Conservation (phyloP, 2,329 filamentous ascomycete species). For the Tricladium varicosporioides region DNA sequence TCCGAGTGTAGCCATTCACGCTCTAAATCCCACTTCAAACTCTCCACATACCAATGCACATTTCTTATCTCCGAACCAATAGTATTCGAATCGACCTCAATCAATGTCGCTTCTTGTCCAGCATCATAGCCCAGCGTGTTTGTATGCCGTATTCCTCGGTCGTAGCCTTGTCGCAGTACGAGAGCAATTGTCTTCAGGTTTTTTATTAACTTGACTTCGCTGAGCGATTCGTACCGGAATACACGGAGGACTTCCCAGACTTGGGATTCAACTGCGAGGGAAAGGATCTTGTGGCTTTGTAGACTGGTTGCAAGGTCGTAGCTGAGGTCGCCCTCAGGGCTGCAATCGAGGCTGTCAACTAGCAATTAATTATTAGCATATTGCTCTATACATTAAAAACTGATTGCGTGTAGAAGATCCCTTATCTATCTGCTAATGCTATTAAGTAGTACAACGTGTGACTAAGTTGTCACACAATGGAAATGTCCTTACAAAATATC, state of each 20-base stretch:
- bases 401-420: too few species aligned
- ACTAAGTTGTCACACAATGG: background rate
- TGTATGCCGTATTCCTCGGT: constrained; percentile 2
- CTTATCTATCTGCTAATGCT: too few species aligned
- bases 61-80: constrained; percentile 21
- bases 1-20: constrained; percentile 14
- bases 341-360: constrained; percentile 28
- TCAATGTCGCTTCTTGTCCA: constrained; percentile 8
- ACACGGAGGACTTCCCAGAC: constrained; percentile 30
- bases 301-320: constrained; percentile 25
- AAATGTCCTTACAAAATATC: constrained; percentile 18
- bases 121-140: constrained; percentile 8
- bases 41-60: constrained; percentile 24
- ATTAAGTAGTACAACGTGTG: too few species aligned
- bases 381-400: too few species aligned
- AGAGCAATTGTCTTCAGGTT: constrained; percentile 26
- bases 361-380: background rate
- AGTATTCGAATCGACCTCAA: constrained; percentile 18
- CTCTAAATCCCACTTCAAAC: constrained; percentile 22
- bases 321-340: constrained; percentile 27
- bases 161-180: constrained; percentile 23
- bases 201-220: constrained; percentile 23
- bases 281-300: constrained; percentile 21
- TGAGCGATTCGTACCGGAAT: constrained; percentile 23
- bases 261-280: constrained; percentile 25